phyloP scores from a whole-genome alignment of 2,329 filamentous ascomycete species.

The Xylariaceae sp. region DNA sequence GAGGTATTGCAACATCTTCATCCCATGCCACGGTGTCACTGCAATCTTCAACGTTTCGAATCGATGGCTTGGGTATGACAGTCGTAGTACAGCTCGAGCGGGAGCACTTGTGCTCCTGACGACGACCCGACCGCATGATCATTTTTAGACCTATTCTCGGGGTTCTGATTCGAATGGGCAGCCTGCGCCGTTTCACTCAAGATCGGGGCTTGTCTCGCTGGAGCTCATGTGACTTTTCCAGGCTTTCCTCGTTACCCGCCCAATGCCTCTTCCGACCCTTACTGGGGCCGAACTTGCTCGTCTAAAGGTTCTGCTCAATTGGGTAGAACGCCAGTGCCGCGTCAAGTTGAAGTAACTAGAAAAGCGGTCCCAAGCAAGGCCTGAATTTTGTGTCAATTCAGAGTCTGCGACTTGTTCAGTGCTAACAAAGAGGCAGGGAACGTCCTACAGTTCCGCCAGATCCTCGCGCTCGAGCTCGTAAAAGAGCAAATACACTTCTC shows the following conservation, averaged over 20 bases:
- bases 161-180: constrained; percentile 1
- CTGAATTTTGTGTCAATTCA: constrained; percentile 10
- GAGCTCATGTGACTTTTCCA: constrained; percentile 15
- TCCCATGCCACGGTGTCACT: background rate
- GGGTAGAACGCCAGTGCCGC: background rate
- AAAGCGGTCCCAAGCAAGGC: constrained; percentile 7
- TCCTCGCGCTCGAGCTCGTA: constrained; percentile 71
- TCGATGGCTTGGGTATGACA: background rate
- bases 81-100: background rate
- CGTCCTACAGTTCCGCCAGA: constrained; percentile 21
- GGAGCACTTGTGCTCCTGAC: background rate
- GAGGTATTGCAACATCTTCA: background rate
- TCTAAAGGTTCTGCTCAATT: constrained; percentile 3
- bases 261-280: background rate
- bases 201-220: background rate
- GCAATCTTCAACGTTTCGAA: background rate
- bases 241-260: background rate
- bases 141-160: background rate
- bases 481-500: constrained; percentile 92
- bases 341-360: background rate
- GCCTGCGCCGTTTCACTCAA: background rate
- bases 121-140: background rate
- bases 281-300: background rate
- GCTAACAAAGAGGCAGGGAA: constrained; percentile 17
- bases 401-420: constrained; percentile 13